These are phyloP conservation scores for Cladosporium sp. DNA, from an alignment of 2,329 filamentous ascomycete species.

Conservation along the genomic window DNA sequence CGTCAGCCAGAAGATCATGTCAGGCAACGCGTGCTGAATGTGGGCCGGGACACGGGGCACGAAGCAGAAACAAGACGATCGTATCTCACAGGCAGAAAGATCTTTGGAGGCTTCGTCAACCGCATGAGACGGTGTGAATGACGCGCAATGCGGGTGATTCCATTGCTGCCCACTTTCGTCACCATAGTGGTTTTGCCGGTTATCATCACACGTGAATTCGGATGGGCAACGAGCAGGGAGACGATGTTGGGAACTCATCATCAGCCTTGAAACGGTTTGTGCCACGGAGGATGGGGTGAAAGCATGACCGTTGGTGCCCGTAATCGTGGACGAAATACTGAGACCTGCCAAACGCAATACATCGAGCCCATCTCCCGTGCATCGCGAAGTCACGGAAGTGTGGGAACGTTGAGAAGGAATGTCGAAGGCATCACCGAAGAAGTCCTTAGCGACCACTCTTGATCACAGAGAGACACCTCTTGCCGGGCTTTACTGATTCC, in stretches of 20 bases:
- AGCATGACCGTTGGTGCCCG: not conserved
- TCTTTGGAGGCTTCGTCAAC: not conserved
- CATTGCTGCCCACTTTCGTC: not conserved
- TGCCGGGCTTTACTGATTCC: too few species aligned
- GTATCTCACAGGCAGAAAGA: not conserved
- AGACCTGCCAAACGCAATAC: not conserved
- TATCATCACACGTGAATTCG: not conserved
- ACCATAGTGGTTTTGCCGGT: not conserved
- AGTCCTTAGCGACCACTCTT: not conserved
- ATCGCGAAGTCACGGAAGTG: not conserved
- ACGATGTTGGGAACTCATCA: not conserved
- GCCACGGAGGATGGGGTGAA: not conserved
- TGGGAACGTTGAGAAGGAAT: not conserved
- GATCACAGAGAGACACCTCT: too few species aligned
- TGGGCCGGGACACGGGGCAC: not conserved
- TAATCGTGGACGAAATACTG: not conserved
- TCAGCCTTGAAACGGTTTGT: not conserved
- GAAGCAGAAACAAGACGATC: not conserved
- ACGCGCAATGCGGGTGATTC: not conserved
- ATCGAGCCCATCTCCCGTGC: not conserved
- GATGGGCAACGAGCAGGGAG: not conserved
- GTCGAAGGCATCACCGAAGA: not conserved
- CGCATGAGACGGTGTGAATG: not conserved
- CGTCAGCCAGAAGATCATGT: constrained; percentile 4
- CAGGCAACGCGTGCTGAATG: not conserved